phyloP scores from a whole-genome alignment of 805 yeast genomes.

The Ogataea ganodermae region DNA sequence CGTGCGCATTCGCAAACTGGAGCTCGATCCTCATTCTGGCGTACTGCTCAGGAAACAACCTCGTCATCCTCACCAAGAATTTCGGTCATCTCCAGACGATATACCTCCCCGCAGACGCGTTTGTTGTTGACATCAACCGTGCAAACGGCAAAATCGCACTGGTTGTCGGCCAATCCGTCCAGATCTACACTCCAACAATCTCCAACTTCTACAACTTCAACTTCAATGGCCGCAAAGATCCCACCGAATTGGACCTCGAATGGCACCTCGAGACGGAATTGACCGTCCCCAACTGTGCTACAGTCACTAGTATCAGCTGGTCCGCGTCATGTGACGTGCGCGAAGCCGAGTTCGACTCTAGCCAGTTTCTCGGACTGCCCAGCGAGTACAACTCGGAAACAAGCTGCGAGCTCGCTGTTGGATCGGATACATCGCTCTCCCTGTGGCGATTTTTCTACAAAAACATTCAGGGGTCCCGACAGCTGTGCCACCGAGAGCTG shows the following conservation, averaged over 20 bases:
- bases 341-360: conserved; percentile 29
- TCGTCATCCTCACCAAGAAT: conserved; percentile 62
- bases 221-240: conserved; percentile 36
- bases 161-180: conserved; percentile 45
- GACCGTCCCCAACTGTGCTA: conserved; percentile 22
- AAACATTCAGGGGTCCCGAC: conserved; percentile 20
- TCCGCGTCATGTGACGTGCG: conserved; percentile 36
- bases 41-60: conserved; percentile 87
- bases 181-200: conserved; percentile 58
- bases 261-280: conserved; percentile 36
- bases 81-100: conserved; percentile 70
- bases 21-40: conserved; percentile 60
- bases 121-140: conserved; percentile 63
- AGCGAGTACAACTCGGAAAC: conserved; percentile 39
- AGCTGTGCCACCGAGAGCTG: conserved; percentile 27
- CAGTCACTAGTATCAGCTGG: conserved; percentile 37
- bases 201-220: conserved; percentile 42
- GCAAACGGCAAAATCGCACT: conserved; percentile 64
- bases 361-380: conserved; percentile 34
- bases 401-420: conserved; percentile 58
- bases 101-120: conserved; percentile 66
- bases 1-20: conserved; percentile 67
- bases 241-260: conserved; percentile 32
- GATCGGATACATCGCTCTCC: conserved; percentile 51
- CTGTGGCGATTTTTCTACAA: conserved; percentile 51